These are phyloP conservation scores for Stereocaulon alpinum DNA, from an alignment of 495 filamentous ascomycete genomes.

Conservation along the genomic window DNA sequence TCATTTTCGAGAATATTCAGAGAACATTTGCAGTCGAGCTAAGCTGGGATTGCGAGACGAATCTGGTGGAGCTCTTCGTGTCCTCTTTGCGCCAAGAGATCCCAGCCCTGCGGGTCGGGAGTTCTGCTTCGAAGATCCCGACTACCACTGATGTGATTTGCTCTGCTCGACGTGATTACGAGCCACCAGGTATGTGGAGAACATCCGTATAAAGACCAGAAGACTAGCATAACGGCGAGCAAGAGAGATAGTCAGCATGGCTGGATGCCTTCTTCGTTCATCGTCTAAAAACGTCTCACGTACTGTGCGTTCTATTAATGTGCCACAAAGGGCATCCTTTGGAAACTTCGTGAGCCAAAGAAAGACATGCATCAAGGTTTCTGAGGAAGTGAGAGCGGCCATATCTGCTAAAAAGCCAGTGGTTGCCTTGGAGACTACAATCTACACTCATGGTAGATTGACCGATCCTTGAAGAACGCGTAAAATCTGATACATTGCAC, in stretches of 20 bases:
- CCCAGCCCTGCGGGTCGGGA: constrained; percentile 6
- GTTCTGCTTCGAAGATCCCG: constrained; percentile 8
- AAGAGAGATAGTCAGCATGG: too few relatives aligned
- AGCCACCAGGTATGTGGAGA: too few relatives aligned
- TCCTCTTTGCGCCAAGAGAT: constrained; percentile 8
- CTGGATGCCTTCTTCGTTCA: too few relatives aligned
- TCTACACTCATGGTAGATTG: constrained; percentile 61
- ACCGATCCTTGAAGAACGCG: neutral
- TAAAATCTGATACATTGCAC: constrained; percentile 27
- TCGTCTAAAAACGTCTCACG: neutral
- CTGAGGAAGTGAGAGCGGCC: constrained; percentile 72
- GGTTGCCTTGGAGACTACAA: constrained; percentile 87
- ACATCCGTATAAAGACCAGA: too few relatives aligned
- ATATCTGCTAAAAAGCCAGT: constrained; percentile 62
- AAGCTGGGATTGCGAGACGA: neutral
- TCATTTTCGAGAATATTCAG: constrained; percentile 24
- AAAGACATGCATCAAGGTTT: constrained; percentile 58
- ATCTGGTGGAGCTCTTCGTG: neutral
- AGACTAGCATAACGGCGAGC: too few relatives aligned
- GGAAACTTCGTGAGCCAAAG: constrained; percentile 12
- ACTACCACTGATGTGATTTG: neutral
- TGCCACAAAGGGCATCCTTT: too few relatives aligned
- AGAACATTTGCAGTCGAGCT: neutral
- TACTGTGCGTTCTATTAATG: neutral
- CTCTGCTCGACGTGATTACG: too few relatives aligned